phyloP scores from a whole-genome alignment of 805 yeast species.

The Metschnikowia henanensis region DNA sequence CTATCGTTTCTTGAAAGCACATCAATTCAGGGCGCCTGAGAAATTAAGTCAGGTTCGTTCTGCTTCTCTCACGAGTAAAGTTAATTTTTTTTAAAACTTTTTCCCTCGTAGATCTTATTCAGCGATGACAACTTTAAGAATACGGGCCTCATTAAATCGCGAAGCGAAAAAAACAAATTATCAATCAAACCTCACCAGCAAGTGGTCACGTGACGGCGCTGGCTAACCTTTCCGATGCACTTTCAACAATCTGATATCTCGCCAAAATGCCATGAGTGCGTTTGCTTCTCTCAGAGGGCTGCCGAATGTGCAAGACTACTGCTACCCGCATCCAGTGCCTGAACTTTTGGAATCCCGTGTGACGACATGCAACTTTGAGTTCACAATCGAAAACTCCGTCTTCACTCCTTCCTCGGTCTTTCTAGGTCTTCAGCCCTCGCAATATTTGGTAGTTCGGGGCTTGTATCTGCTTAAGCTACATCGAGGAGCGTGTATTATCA shows the following conservation, averaged over 20 bases:
- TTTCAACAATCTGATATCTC: not conserved
- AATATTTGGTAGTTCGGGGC: conserved; percentile 47
- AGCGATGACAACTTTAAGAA: too few species aligned
- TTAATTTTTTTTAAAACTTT: too few species aligned
- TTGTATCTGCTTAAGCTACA: conserved; percentile 44
- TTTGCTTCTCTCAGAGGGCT: conserved; percentile 16
- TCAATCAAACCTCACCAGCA: too few species aligned
- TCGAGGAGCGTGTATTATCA: conserved; percentile 48
- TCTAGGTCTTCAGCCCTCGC: conserved; percentile 44
- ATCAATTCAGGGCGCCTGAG: too few species aligned
- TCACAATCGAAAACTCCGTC: conserved; percentile 12
- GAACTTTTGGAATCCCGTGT: conserved; percentile 6
- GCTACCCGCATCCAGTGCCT: conserved; percentile 12
- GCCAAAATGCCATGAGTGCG: conserved; percentile 15
- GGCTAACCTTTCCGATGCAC: not conserved
- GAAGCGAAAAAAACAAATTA: too few species aligned
- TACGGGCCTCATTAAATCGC: too few species aligned
- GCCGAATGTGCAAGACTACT: conserved; percentile 5
- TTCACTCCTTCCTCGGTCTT: conserved; percentile 13
- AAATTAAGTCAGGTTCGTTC: too few species aligned
- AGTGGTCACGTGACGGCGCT: not conserved
- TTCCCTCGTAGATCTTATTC: too few species aligned
- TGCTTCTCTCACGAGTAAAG: too few species aligned
- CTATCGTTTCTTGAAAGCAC: too few species aligned
- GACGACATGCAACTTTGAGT: conserved; percentile 7